These are phyloP conservation scores for Crithidia mellificae DNA, from an alignment of 208 protist genomes.

Conservation along the genomic window DNA sequence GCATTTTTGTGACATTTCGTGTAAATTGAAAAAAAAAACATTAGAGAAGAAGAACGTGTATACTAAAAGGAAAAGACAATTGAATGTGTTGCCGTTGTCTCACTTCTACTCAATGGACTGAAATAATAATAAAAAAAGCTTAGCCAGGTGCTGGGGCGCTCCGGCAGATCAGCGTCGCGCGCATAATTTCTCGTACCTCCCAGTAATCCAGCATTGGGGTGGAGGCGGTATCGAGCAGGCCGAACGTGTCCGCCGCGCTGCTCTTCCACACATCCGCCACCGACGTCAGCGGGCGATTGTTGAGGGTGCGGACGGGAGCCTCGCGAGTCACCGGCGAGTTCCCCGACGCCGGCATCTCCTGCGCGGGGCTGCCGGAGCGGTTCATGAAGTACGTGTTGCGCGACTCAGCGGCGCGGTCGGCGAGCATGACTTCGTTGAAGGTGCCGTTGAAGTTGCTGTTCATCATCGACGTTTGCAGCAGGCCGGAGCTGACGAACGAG, in stretches of 20 bases:
- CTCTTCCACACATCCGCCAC: slow-evolving; percentile 23
- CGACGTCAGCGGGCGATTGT: slow-evolving; percentile 25
- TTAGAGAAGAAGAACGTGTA: too few species aligned
- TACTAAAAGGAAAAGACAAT: too few species aligned
- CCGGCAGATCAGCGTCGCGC: slow-evolving; percentile 55
- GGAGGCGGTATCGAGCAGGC: slow-evolving; percentile 26
- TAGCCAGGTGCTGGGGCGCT: slow-evolving; percentile 69
- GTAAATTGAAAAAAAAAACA: too few species aligned
- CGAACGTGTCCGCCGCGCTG: slow-evolving; percentile 23
- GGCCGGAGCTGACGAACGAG: slow-evolving; percentile 8
- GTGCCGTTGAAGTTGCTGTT: slow-evolving; percentile 17
- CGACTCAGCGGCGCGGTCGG: neutral
- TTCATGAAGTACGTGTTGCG: neutral
- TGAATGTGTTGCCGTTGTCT: too few species aligned
- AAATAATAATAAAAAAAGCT: neutral
- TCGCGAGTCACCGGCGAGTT: neutral
- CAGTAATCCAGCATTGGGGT: slow-evolving; percentile 55
- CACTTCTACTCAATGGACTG: too few species aligned
- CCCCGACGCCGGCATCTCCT: neutral
- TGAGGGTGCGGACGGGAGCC: slow-evolving; percentile 25
- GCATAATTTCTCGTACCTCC: slow-evolving; percentile 72
- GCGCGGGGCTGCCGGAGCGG: slow-evolving; percentile 10
- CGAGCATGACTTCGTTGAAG: slow-evolving; percentile 14
- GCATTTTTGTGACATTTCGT: too few species aligned
- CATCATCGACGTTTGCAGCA: slow-evolving; percentile 6